Conservation (phyloP, 371 early-diverging fungal genomes). For the Mucor velutinosus region DNA sequence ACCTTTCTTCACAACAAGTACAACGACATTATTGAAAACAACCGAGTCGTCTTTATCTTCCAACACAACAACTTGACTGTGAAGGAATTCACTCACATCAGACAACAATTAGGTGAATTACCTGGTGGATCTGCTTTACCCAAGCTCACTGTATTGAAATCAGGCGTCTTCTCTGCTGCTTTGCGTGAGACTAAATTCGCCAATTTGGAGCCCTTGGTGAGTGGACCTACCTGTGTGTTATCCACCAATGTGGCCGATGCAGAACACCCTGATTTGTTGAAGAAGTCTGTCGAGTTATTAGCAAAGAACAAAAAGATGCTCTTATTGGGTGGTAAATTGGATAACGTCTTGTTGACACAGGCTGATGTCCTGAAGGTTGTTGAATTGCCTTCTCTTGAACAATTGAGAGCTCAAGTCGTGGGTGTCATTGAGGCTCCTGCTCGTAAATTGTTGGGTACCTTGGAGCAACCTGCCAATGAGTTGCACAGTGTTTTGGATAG, state of each 20-base stretch:
- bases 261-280: constrained; percentile 46
- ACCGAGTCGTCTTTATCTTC: constrained; percentile 62
- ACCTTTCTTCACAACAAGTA: constrained; percentile 59
- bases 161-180: constrained; percentile 58
- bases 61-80: constrained; percentile 74
- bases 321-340: constrained; percentile 67
- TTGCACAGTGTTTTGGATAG: constrained; percentile 51
- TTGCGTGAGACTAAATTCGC: constrained; percentile 57
- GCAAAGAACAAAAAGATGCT: constrained; percentile 66
- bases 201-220: constrained; percentile 58
- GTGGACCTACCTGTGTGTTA: constrained; percentile 62
- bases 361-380: constrained; percentile 58
- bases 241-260: constrained; percentile 44
- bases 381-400: constrained; percentile 58
- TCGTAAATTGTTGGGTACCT: constrained; percentile 52
- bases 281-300: constrained; percentile 48
- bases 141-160: constrained; percentile 55
- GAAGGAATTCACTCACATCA: constrained; percentile 57
- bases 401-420: constrained; percentile 56
- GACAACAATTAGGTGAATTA: constrained; percentile 51
- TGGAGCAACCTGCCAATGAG: constrained; percentile 52
- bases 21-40: constrained; percentile 46
- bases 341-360: constrained; percentile 54
- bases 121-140: constrained; percentile 12
- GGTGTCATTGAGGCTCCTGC: constrained; percentile 64